Percentiles rank a stretch among this genome's conserved stretches.
phyloP scores from a whole-genome alignment of 176 grass and related monocot species.

The Triticum monococcum region DNA sequence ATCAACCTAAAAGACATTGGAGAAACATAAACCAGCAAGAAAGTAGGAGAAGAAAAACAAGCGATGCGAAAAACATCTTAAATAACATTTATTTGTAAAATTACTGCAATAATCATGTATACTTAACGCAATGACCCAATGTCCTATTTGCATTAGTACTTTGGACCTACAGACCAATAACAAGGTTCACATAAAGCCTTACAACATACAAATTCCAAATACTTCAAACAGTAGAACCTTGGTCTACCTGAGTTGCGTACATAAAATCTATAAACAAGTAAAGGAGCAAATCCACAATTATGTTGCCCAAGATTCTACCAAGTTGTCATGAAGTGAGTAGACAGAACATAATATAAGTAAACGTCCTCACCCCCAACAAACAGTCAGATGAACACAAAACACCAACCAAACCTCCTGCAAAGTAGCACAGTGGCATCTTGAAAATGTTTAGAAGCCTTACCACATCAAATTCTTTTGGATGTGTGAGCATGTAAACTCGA shows the following conservation, averaged over 20 bases:
- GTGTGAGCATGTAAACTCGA: constrained; percentile 95
- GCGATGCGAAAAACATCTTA: neutral
- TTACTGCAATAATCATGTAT: neutral
- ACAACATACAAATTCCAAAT: constrained; percentile 7
- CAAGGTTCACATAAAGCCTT: neutral
- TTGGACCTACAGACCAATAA: neutral
- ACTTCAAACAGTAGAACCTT: constrained; percentile 12
- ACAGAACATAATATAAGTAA: neutral
- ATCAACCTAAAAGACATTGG: constrained; percentile 59
- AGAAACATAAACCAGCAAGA: neutral
- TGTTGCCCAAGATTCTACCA: neutral
- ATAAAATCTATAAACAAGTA: neutral
- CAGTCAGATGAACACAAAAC: neutral
- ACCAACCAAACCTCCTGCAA: neutral
- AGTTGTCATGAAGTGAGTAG: neutral
- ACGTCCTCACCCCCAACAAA: neutral
- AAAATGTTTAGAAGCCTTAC: constrained; percentile 46
- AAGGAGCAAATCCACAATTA: neutral
- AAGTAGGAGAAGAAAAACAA: constrained; percentile 14
- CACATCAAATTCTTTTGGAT: constrained; percentile 99
- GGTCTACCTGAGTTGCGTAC: neutral
- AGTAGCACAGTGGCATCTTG: neutral
- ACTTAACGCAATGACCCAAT: constrained; percentile 6
- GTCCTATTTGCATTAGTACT: constrained; percentile 8
- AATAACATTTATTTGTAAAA: constrained; percentile 8